Conservation (phyloP, 1,139 yeast genomes). For the Debaryomycetaceae sp. region DNA sequence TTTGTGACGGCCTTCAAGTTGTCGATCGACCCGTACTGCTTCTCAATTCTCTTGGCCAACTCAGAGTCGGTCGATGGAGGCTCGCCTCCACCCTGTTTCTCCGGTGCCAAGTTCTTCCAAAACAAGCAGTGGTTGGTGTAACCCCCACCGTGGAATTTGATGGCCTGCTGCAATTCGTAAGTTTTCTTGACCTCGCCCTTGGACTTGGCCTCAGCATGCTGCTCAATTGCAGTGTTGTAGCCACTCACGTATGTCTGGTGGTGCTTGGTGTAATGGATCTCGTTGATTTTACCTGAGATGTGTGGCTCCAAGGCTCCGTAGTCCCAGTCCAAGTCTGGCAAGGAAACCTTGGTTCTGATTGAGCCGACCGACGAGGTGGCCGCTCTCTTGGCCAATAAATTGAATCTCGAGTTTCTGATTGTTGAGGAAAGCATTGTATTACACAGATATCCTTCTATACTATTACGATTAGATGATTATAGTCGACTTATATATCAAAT, state of each 20-base stretch:
- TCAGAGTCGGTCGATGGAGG: slow-evolving; percentile 59
- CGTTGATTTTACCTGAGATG: slow-evolving; percentile 87
- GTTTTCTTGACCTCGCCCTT: slow-evolving; percentile 64
- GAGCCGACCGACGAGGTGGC: slow-evolving; percentile 22
- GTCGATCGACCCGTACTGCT: slow-evolving; percentile 77
- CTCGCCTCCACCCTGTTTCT: slow-evolving; percentile 80
- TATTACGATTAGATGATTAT: neutral
- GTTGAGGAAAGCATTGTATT: slow-evolving; percentile 18
- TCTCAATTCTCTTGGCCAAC: slow-evolving; percentile 58
- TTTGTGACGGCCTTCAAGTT: slow-evolving; percentile 67
- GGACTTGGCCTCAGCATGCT: slow-evolving; percentile 66
- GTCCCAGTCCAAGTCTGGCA: slow-evolving; percentile 87
- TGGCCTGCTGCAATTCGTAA: slow-evolving; percentile 70
- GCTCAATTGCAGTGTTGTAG: slow-evolving; percentile 78
- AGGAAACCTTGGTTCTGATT: slow-evolving; percentile 62
- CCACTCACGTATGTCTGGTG: slow-evolving; percentile 94
- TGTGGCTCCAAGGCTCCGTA: slow-evolving; percentile 87
- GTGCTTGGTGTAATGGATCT: slow-evolving; percentile 86
- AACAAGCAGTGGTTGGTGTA: slow-evolving; percentile 81
- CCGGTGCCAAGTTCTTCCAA: slow-evolving; percentile 91
- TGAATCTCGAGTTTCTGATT: slow-evolving; percentile 18
- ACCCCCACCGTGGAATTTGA: slow-evolving; percentile 96
- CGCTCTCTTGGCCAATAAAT: slow-evolving; percentile 12
- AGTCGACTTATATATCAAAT: neutral
- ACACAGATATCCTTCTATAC: neutral